phyloP scores from a whole-genome alignment of 2,329 filamentous ascomycete genomes.

The Cladosporium sp. region DNA sequence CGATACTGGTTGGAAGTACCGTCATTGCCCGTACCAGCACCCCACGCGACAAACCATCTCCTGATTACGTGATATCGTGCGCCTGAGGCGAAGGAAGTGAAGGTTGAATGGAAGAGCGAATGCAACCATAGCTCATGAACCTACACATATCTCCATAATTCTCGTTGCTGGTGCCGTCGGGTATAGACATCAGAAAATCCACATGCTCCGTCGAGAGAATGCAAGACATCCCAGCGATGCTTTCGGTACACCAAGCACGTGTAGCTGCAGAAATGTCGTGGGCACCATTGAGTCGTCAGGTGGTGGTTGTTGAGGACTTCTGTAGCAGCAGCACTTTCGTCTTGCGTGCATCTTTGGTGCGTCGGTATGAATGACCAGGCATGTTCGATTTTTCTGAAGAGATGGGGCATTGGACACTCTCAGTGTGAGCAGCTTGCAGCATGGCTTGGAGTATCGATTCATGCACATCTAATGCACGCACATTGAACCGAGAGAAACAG shows the following conservation, averaged over 20 bases:
- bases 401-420: not conserved
- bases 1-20: not conserved
- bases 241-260: not conserved
- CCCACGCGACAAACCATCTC: not conserved
- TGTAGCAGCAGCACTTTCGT: not conserved
- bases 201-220: not conserved
- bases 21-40: not conserved
- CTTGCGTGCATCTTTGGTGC: not conserved
- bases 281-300: not conserved
- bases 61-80: not conserved
- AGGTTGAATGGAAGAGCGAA: not conserved
- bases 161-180: not conserved
- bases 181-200: not conserved
- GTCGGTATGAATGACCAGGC: not conserved
- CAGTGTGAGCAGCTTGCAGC: not conserved
- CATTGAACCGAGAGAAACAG: not conserved
- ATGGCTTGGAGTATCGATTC: not conserved
- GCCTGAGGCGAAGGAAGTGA: not conserved
- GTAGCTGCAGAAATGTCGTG: not conserved
- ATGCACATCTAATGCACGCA: not conserved
- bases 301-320: no score
- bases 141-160: not conserved
- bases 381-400: not conserved
- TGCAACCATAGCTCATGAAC: not conserved
- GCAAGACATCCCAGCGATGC: not conserved